Base-by-base conservation (phyloP, 2,329 filamentous ascomycete genomes). In the Lecanicillium sp. region DNA sequence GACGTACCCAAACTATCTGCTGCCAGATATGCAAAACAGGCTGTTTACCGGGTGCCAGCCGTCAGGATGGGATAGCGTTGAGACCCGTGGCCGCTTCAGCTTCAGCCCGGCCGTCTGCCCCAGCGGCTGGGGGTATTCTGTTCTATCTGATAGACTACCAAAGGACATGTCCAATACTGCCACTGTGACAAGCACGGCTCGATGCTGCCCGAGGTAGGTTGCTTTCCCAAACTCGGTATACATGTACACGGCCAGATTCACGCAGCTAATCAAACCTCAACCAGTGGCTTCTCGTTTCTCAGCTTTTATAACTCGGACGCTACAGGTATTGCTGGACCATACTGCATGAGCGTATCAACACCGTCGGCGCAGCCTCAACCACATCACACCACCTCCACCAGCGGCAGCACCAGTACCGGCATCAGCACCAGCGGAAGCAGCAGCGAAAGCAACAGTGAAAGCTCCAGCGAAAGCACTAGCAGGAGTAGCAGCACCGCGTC, bases 191-290 rank as follows among this genome's bases (percentile, higher is more conserved):
- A 41, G 33, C 2, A 41, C 39, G 17, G 39, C 39, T 3, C 33
- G 34, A n/a, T 41, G 39, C 25, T 41, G 39, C n/a, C 39, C 39
- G 8, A 41, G 39, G 39, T 33, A 30, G 14, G 11, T n/a, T 15
- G n/a, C 17, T n/a, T 15, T 14, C 12, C 5, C 12, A 11, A 6
- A 17, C 6, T 29, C 13, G 9, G 27, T 18, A 4, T 13, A 15
- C 29, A 9, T n/a, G 11, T 7, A 15, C 29, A n/a, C n/a, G 6
- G 6, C 6, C 29, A 30, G 6, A 13, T 6, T 15, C 15, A 4
- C 5, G 22, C 2, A 29, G 17, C 39, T 37, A 34, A 41, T 33
- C 4, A 6, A 15, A 3, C 14, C 20, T 17, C 17, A 10, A 8
- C 7, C 12, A 41, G 39, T 15, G 39, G 39, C 25, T 41, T 41